These are phyloP conservation scores for Xylariaceae sp. DNA, from an alignment of 2,329 filamentous ascomycete species.

Conservation along the genomic window DNA sequence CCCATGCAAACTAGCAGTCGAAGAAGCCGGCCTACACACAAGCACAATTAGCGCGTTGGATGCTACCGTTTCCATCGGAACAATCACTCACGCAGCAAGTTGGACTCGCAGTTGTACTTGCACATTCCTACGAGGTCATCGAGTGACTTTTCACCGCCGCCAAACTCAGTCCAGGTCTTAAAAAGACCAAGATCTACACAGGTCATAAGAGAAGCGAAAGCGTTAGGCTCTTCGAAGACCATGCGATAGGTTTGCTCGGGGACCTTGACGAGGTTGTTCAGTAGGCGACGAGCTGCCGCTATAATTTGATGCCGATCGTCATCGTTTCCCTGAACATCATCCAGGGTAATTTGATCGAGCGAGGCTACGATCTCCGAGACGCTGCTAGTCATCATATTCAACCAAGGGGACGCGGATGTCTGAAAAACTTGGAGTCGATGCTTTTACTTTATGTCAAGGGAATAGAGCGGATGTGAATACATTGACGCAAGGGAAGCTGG, in stretches of 20 bases:
- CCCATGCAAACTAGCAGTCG: not conserved
- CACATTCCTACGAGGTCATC: conserved; percentile 13
- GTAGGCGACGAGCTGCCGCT: conserved; percentile 13
- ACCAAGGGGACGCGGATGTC: not conserved
- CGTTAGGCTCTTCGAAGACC: conserved; percentile 10
- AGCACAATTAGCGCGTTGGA: not conserved
- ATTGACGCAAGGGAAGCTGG: too few species aligned
- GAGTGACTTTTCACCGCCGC: conserved; percentile 13
- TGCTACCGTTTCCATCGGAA: too few species aligned
- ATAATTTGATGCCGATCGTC: conserved; percentile 13
- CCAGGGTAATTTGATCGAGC: conserved; percentile 1
- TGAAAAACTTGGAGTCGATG: too few species aligned
- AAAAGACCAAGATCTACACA: conserved; percentile 20
- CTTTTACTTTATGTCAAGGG: too few species aligned
- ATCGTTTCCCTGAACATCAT: conserved; percentile 14
- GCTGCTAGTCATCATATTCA: not conserved
- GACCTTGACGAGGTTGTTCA: conserved; percentile 15
- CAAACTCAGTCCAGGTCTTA: conserved; percentile 13
- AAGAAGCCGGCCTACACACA: not conserved
- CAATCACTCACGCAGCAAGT: conserved; percentile 16
- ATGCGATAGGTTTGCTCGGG: conserved; percentile 16
- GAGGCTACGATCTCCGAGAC: not conserved
- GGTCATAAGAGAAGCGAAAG: conserved; percentile 16
- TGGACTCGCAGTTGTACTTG: conserved; percentile 14
- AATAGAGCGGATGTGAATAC: too few species aligned